A percentile compares a stretch with the other conserved stretches of the same genome.
Conservation (phyloP, 2,329 filamentous ascomycete genomes). For the Fusarium ramigenum region DNA sequence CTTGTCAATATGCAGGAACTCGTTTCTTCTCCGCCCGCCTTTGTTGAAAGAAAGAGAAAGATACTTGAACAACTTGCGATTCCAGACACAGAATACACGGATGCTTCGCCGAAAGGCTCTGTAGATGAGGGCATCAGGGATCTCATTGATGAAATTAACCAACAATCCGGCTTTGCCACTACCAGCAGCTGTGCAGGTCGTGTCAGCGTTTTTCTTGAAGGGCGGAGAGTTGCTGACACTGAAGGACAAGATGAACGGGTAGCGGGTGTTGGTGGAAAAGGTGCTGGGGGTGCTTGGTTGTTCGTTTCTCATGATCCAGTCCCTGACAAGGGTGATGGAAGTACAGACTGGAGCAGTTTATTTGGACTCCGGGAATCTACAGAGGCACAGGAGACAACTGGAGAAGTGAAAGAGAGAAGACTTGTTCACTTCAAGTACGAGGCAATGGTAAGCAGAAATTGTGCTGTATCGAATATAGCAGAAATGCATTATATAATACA, state of each 20-base stretch:
- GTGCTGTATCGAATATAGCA: background rate
- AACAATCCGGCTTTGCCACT: slow-evolving; percentile 78
- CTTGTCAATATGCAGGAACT: slow-evolving; percentile 44
- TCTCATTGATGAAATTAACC: slow-evolving; percentile 83
- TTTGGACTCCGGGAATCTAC: slow-evolving; percentile 42
- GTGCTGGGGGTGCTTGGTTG: slow-evolving; percentile 83
- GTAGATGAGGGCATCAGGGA: slow-evolving; percentile 82
- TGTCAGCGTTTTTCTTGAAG: slow-evolving; percentile 88
- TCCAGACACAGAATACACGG: slow-evolving; percentile 77
- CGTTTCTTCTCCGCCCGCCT: slow-evolving; percentile 51
- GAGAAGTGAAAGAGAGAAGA: slow-evolving; percentile 50
- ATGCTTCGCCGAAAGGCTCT: slow-evolving; percentile 88
- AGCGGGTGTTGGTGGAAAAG: slow-evolving; percentile 82
- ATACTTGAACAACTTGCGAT: slow-evolving; percentile 77
- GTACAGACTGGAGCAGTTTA: slow-evolving; percentile 45
- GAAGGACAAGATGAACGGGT: slow-evolving; percentile 44
- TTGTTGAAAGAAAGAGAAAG: slow-evolving; percentile 71
- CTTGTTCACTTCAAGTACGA: slow-evolving; percentile 91
- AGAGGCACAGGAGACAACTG: slow-evolving; percentile 36
- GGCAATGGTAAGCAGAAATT: slow-evolving; percentile 79
- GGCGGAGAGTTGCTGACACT: slow-evolving; percentile 57
- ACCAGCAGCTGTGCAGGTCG: slow-evolving; percentile 93
- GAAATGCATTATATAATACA: slow-evolving; percentile 37
- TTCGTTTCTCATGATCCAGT: slow-evolving; percentile 87
- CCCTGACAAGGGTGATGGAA: slow-evolving; percentile 39